Percentiles rank a stretch among this genome's conserved stretches.
Conservation (phyloP, 1,284 basidiomycete genomes). For the Cryptococcus sp. region DNA sequence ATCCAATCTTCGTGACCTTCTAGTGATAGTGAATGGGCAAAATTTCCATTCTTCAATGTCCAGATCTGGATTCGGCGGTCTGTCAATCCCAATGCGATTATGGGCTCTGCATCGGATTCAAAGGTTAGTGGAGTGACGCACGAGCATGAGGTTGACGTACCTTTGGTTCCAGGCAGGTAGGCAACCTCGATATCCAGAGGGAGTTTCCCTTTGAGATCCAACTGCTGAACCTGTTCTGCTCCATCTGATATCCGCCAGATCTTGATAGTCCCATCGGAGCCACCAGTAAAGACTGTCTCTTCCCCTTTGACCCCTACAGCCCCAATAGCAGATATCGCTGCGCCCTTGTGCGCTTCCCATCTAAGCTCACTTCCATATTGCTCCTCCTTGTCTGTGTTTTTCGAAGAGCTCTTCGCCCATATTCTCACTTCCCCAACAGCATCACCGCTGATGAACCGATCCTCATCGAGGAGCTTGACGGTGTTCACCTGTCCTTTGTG, state of each 20-base stretch:
- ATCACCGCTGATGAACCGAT: constrained; percentile 67
- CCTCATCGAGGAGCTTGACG: constrained; percentile 62
- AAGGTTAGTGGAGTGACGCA: neutral
- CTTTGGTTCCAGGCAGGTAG: constrained; percentile 66
- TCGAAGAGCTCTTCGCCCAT: constrained; percentile 34
- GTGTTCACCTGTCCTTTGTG: constrained; percentile 76
- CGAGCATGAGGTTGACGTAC: constrained; percentile 53
- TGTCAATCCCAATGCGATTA: constrained; percentile 77
- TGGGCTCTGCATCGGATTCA: constrained; percentile 57
- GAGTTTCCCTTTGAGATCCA: constrained; percentile 70
- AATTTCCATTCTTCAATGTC: constrained; percentile 63
- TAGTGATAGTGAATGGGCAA: constrained; percentile 58
- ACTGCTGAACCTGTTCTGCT: constrained; percentile 57
- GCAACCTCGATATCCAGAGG: constrained; percentile 70
- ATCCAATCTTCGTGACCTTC: constrained; percentile 95
- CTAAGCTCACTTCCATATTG: constrained; percentile 12
- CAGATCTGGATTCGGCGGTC: constrained; percentile 75
- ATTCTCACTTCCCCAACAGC: constrained; percentile 62
- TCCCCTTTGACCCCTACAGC: constrained; percentile 48
- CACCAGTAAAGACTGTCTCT: constrained; percentile 66
- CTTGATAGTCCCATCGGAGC: constrained; percentile 74
- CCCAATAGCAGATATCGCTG: constrained; percentile 68
- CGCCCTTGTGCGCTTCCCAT: constrained; percentile 64
- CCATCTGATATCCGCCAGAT: constrained; percentile 61
- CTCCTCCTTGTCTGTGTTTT: constrained; percentile 4